Conservation (phyloP, 768 basidiomycete species). For the Rhodosporidiobolus odoratus region DNA sequence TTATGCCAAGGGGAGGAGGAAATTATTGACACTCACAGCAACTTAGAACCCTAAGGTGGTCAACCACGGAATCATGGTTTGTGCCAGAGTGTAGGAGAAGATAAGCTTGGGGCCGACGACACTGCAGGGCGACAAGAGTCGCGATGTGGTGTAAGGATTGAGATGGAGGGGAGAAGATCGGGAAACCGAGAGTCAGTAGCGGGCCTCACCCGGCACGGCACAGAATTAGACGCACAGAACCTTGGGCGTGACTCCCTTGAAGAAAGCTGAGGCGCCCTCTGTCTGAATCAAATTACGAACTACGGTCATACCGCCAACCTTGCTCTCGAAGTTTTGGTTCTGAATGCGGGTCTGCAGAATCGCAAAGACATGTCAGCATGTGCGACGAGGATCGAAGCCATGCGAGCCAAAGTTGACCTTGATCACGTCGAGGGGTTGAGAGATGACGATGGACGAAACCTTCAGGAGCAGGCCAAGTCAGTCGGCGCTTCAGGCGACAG, state of each 20-base stretch:
- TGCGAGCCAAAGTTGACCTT: slow-evolving; percentile 51
- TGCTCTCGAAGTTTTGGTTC: slow-evolving; percentile 76
- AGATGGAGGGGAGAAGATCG: slow-evolving; percentile 86
- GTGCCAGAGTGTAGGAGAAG: slow-evolving; percentile 95
- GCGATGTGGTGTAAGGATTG: slow-evolving; percentile 58
- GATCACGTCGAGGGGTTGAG: slow-evolving; percentile 89
- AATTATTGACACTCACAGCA: too few relatives aligned
- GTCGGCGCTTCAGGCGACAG: too few relatives aligned
- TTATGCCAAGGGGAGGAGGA: too few relatives aligned
- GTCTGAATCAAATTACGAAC: slow-evolving; percentile 77
- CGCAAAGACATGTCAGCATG: not conserved
- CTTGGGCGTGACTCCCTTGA: slow-evolving; percentile 97
- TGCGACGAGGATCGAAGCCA: not conserved
- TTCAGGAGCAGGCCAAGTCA: not conserved
- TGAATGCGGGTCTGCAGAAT: slow-evolving; percentile 67
- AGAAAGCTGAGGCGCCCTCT: slow-evolving; percentile 76
- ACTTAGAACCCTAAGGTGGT: too few relatives aligned
- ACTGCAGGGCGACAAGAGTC: not conserved
- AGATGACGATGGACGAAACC: slow-evolving; percentile 88
- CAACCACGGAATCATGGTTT: slow-evolving; percentile 88
- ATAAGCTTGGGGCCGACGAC: slow-evolving; percentile 97
- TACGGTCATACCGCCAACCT: slow-evolving; percentile 62
- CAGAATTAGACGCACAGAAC: slow-evolving; percentile 54
- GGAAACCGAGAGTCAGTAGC: slow-evolving; percentile 6
- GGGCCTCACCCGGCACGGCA: too few relatives aligned